Base-by-base conservation (phyloP, 2,329 filamentous ascomycete species). In the Pseudogymnoascus sp. region DNA sequence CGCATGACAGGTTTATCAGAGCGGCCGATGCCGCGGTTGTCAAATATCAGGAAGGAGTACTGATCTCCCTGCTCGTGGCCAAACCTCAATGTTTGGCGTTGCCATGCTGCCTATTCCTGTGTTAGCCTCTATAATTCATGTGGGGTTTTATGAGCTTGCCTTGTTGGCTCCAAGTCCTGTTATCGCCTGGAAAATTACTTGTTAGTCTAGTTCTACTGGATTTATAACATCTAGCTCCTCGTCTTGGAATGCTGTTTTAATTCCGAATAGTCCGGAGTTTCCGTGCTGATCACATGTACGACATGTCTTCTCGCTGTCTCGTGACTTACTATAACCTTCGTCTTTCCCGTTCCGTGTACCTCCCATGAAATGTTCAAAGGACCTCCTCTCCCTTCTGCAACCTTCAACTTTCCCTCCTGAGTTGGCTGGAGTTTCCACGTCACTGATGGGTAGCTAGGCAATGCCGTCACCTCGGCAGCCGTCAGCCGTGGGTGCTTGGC, bases 1-100 rank as follows among this genome's bases (percentile, higher is more conserved):
- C 90, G 84, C 70, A 83, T 79, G 22, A 89, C 72, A 0, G 92
- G 92, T 74, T 89, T 92, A 76, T 90, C 89, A 59, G 88, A 91
- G 66, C 83, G 82, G 63, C 92, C 92, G 72, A 96, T 89, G 66
- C 92, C 91, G 68, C 92, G 85, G 76, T 96, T 96, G 78, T 96
- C 92, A 67, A 91, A 79, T 63, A 95, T 77, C 6, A 96, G 82
- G 62, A 87, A 87, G 0, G 89, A 88, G 77, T 92, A 96, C 67
- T 82, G 78, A 65, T 85, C 78, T 56, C 79, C 82, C 65, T 85
- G 80, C 60, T 85, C 79, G 76, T 96, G 91, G 61, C 89, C 90
- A 72, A 96, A 93, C 76, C 91, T 82, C 68, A 88, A 84, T 8
- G 88, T 95, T 73, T 96, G 91, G 61, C 90, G 85, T 78, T 96